These are phyloP conservation scores for Eimeria necatrix DNA, from an alignment of 169 alveolate genomes.

Conservation along the genomic window DNA sequence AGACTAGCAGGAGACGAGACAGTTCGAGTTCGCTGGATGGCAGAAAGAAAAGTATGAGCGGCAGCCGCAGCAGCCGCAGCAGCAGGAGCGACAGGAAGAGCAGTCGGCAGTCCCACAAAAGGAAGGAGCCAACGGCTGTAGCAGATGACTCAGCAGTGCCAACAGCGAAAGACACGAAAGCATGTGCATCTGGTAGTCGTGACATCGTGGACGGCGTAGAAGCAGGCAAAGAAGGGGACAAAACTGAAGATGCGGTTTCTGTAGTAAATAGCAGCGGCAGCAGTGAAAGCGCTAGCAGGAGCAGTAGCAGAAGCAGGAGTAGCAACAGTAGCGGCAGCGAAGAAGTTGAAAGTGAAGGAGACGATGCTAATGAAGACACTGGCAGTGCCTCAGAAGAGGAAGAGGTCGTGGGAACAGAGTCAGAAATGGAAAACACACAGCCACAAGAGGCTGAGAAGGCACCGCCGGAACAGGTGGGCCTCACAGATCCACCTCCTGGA, in stretches of 20 bases:
- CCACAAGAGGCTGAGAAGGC: constrained; percentile 2
- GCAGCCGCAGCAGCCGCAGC: constrained; percentile 60
- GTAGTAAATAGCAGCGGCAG: constrained; percentile 45
- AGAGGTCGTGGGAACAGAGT: background rate
- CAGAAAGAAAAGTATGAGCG: background rate
- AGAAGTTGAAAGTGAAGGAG: constrained; percentile 30
- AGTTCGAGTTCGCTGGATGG: background rate
- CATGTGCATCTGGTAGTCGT: background rate
- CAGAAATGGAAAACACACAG: too few species aligned
- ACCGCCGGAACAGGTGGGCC: background rate
- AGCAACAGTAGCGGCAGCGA: constrained; percentile 42
- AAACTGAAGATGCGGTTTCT: background rate
- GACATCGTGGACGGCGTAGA: constrained; percentile 37
- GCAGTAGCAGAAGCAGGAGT: constrained; percentile 9
- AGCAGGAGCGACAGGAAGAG: constrained; percentile 23
- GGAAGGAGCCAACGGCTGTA: constrained; percentile 43
- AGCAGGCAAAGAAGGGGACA: background rate
- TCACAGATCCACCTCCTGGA: background rate
- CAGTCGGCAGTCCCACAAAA: background rate
- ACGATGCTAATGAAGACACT: constrained; percentile 12
- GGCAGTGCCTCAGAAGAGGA: constrained; percentile 38
- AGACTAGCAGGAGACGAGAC: constrained; percentile 21
- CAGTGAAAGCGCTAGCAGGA: constrained; percentile 17
- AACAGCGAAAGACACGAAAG: background rate
- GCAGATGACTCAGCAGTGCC: background rate